Conservation (phyloP, 208 protist species). For the Acanthamoeba sp. region DNA sequence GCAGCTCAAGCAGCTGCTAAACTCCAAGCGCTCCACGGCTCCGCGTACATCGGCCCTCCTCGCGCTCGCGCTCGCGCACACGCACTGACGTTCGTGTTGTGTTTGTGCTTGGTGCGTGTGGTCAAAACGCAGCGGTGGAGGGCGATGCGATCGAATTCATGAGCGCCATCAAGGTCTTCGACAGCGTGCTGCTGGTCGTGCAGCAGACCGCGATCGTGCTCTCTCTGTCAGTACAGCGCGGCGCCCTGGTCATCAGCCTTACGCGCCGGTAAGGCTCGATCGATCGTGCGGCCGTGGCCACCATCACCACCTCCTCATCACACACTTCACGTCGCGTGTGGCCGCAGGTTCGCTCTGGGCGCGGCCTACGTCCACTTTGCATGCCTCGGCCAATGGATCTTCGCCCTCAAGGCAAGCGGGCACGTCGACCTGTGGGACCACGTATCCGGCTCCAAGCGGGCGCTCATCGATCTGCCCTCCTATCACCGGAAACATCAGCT, state of each 20-base stretch:
- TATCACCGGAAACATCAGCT: neutral
- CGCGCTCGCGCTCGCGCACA: neutral
- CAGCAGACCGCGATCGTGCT: slow-evolving; percentile 29
- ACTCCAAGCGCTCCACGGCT: slow-evolving; percentile 8
- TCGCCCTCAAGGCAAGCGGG: slow-evolving; percentile 7
- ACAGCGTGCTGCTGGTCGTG: slow-evolving; percentile 17
- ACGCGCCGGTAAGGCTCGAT: neutral
- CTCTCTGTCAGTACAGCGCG: neutral
- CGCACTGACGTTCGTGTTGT: neutral
- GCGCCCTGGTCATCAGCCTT: neutral
- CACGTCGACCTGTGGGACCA: slow-evolving; percentile 48
- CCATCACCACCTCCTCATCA: no score
- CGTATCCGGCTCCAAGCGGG: slow-evolving; percentile 19
- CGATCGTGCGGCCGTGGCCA: neutral
- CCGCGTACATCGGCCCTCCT: no score
- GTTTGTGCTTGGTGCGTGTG: no score
- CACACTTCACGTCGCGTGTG: neutral
- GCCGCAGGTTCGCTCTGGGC: neutral
- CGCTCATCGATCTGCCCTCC: slow-evolving; percentile 9
- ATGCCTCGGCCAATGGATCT: slow-evolving; percentile 4
- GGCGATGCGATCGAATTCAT: neutral
- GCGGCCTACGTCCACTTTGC: slow-evolving; percentile 17
- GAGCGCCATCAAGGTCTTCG: slow-evolving; percentile 10
- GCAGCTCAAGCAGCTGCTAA: slow-evolving; percentile 7
- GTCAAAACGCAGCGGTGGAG: neutral